Evolutionary conservation across 192 early-diverging fungal genomes (phyloP).

Genomic region (Entomortierella beljakovae): DNA sequence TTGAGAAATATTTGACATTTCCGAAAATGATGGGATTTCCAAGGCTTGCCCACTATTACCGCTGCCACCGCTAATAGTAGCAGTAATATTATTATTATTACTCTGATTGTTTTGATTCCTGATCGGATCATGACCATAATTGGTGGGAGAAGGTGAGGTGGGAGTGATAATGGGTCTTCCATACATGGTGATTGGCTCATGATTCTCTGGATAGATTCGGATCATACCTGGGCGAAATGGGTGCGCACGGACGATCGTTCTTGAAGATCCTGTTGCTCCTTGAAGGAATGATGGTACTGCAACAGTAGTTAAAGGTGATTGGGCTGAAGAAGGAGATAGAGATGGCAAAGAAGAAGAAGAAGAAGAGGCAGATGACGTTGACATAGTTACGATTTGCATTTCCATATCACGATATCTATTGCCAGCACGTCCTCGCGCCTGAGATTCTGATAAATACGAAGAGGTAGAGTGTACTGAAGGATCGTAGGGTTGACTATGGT

Average conservation of each 20-base stretch:
- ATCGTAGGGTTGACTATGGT: not conserved
- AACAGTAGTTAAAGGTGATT: not conserved
- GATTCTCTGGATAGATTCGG: constrained; percentile 38
- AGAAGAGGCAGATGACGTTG: not conserved
- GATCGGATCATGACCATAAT: too few species aligned
- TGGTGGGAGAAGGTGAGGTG: not conserved
- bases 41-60: too few species aligned
- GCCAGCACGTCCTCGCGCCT: not conserved
- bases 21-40: too few species aligned
- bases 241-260: constrained; percentile 35
- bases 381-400: not conserved
- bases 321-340: not conserved
- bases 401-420: not conserved
- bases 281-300: constrained; percentile 21
- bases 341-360: not conserved
- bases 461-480: not conserved
- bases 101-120: too few species aligned
- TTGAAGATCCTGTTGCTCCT: not conserved
- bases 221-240: constrained; percentile 27
- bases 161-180: constrained; percentile 28
- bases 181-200: constrained; percentile 41
- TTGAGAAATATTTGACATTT: too few species aligned
- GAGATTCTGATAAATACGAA: not conserved
- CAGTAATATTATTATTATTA: too few species aligned
- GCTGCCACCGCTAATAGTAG: too few species aligned